Evolutionary conservation across 257 asterid genomes (phyloP).

Genomic region (Solanum rostratum): DNA sequence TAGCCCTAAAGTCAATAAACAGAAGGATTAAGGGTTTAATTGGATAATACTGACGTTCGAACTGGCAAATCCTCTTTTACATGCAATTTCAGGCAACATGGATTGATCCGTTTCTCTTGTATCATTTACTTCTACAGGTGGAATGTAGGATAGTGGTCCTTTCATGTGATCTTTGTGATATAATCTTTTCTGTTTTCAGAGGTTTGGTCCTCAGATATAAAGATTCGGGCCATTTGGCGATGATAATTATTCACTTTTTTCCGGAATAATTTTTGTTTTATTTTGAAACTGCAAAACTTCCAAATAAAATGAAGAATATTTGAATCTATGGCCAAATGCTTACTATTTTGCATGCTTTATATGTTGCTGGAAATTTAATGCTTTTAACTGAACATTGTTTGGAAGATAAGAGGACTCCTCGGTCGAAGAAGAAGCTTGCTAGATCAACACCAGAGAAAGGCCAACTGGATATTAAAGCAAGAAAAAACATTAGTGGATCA

Average conservation of each 20-base stretch:
- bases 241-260: neutral
- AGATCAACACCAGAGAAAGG: slow-evolving; percentile 57
- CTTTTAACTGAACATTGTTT: slow-evolving; percentile 2
- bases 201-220: neutral
- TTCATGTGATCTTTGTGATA: neutral
- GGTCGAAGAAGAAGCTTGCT: slow-evolving; percentile 25
- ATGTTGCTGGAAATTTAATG: neutral
- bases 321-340: neutral
- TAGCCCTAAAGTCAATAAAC: neutral
- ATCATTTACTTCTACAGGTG: neutral
- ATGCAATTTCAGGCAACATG: neutral
- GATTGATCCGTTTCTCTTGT: neutral
- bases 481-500: slow-evolving; percentile 31
- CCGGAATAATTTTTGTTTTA: neutral
- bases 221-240: neutral
- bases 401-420: slow-evolving; percentile 52
- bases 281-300: neutral
- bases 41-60: neutral
- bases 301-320: neutral
- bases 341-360: neutral
- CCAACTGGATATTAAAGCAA: slow-evolving; percentile 34
- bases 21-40: neutral
- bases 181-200: neutral
- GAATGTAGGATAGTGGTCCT: neutral
- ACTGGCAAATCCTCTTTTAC: neutral